Base-by-base conservation (phyloP, 176 grass and related monocot species). In the Bromus sterilis region DNA sequence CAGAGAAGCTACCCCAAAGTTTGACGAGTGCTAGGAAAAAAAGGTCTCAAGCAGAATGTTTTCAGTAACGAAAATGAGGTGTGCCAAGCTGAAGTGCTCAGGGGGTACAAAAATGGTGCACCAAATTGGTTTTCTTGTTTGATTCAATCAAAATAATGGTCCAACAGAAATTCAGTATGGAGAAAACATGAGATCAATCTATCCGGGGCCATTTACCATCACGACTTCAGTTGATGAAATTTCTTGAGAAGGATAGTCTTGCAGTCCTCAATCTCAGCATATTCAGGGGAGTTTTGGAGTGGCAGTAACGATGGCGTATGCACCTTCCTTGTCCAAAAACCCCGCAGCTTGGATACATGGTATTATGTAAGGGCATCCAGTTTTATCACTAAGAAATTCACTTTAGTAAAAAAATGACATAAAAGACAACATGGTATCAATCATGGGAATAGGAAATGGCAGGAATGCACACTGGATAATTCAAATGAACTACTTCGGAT, bases 291-390 rank as follows among this genome's bases (percentile, higher is more conserved):
- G 42, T 86, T 80, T n/a, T 15, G 86, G 83, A 41, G 78, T 86
- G 29, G 96, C 90, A 40, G 71, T 84, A 71, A 98, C 82, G 73
- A 91, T 95, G 49, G 81, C 61, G 34, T 84, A 62, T 40, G 88
- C 96, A 61, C 88, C 96, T 42, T 69, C 86, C 48, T 83, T 83
- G 66, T 95, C 66, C 91, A 98, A 80, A 91, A 82, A 94, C 37
- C 80, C 46, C 6, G 82, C 88, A 66, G 96, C 90, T 86, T 95
- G n/a, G n/a, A n/a, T n/a, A n/a, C n/a, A n/a, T n/a, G n/a, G n/a
- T n/a, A n/a, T n/a, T n/a, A 84, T 64, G 14, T 67, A 49, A 60
- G 4, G 43, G 40, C 2, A 63, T 53, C 58, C 35, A 86, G 29
- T 66, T 74, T n/a, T 68, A n/a, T 40, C 43, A 32, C 26, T 18